Base-by-base conservation (phyloP, 768 basidiomycete species). In the Podaxis mareebaensis region DNA sequence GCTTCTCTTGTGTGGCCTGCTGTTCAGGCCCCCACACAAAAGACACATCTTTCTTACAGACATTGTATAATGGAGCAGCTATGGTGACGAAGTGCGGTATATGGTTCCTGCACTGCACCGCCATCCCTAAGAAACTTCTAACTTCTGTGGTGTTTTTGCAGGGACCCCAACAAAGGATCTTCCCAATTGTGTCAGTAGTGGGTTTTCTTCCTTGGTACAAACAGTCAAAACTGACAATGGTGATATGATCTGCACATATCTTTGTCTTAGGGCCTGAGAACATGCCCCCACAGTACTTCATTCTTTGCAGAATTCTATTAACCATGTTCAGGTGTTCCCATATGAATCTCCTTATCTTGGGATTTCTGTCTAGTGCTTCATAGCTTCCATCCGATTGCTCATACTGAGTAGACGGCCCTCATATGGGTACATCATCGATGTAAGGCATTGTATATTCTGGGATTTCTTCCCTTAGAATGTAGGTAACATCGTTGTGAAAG, bases 271-370 rank as follows among this genome's bases (percentile, higher is more conserved):
- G 39, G 8, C 39, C 39, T 15, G 15, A 40, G 39, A 40, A 40
- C 11, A 15, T 40, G 8, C 39, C 15, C 39, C 39, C 39, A 11
- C 11, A 10, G 15, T 40, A 40, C 15, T 40, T 40, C 39, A 40
- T 40, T 40, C 15, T 40, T 15, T 40, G 11, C 15, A 40, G 39
- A 11, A 40, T 40, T 40, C 39, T 40, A 40, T 40, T 40, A 15
- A 3, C 39, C 15, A 15, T 15, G 15, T 40, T 40, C 39, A 77
- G 60, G 30, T 79, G 74, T 51, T 82, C 74, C 70, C 72, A 80
- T 0, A 82, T 70, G 52, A 81, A 40, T 40, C 39, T 11, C 15
- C 39, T 40, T 11, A 40, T 40, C 11, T 15, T 15, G 8, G 15
- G 39, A 15, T 40, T 40, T 40, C 4, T 15, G 15, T 15, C 15